Evolutionary conservation across 2,329 filamentous ascomycete genomes (phyloP).

Genomic region (Diaporthe sp.): DNA sequence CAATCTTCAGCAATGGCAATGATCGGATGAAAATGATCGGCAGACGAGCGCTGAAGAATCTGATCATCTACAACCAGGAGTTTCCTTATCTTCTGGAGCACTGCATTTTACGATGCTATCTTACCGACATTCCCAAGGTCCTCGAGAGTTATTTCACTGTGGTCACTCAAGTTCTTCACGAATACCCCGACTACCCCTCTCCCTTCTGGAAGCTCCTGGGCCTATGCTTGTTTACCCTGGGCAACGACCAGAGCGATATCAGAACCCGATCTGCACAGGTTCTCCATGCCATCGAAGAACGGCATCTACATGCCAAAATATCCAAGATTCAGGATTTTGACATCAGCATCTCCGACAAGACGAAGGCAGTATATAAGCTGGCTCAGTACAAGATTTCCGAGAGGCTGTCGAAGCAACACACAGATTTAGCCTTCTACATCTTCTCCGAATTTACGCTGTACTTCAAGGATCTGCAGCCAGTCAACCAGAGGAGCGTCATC

Average conservation of each 20-base stretch:
- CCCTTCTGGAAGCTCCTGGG: conserved; percentile 93
- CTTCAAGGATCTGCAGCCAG: conserved; percentile 88
- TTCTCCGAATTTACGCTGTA: conserved; percentile 96
- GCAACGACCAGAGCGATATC: conserved; percentile 91
- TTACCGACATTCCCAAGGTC: conserved; percentile 83
- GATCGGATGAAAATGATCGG: conserved; percentile 94
- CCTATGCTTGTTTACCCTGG: conserved; percentile 90
- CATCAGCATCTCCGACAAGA: conserved; percentile 98
- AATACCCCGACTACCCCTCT: conserved; percentile 84
- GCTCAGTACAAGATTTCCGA: conserved; percentile 98
- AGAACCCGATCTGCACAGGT: conserved; percentile 89
- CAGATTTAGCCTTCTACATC: conserved; percentile 90
- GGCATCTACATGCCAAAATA: conserved; percentile 78
- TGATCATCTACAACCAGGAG: conserved; percentile 92
- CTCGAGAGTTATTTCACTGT: conserved; percentile 97
- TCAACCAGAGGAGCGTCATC: conserved; percentile 92
- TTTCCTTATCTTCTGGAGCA: conserved; percentile 88
- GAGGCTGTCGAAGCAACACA: conserved; percentile 87
- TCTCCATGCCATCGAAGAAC: conserved; percentile 84
- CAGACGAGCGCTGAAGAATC: conserved; percentile 86
- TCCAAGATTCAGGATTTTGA: conserved; percentile 98
- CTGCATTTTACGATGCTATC: conserved; percentile 92
- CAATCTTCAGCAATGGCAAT: conserved; percentile 92
- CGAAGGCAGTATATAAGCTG: conserved; percentile 96
- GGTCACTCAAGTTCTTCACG: conserved; percentile 86